These are phyloP conservation scores for Fusarium nygamai DNA, from an alignment of 2,329 filamentous ascomycete species.

Conservation along the genomic window DNA sequence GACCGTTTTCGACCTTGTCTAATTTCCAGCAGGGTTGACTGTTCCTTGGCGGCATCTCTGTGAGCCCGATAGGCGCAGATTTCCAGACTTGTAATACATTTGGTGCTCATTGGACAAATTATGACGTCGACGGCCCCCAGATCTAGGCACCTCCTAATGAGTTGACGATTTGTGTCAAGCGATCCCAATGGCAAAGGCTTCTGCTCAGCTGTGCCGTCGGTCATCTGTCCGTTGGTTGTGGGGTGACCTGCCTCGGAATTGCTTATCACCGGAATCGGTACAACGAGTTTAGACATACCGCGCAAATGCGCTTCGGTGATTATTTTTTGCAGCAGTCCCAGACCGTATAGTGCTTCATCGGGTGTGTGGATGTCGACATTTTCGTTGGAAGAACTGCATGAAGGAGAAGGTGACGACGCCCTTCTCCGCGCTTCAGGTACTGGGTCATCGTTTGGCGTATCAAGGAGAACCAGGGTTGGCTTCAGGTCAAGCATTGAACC, in stretches of 20 bases:
- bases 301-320: slow-evolving; percentile 67
- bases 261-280: slow-evolving; percentile 65
- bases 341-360: slow-evolving; percentile 64
- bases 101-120: slow-evolving; percentile 78
- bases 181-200: slow-evolving; percentile 38
- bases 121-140: slow-evolving; percentile 89
- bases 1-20: slow-evolving; percentile 84
- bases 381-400: slow-evolving; percentile 48
- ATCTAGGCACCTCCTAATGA: slow-evolving; percentile 80
- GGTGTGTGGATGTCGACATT: slow-evolving; percentile 54
- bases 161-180: slow-evolving; percentile 47
- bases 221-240: slow-evolving; percentile 47
- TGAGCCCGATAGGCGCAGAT: slow-evolving; percentile 86
- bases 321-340: slow-evolving; percentile 65
- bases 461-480: slow-evolving; percentile 67
- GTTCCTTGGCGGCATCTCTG: slow-evolving; percentile 78
- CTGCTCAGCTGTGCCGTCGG: slow-evolving; percentile 53
- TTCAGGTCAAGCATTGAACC: slow-evolving; percentile 61
- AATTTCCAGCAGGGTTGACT: slow-evolving; percentile 75
- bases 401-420: slow-evolving; percentile 58
- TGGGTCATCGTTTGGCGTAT: slow-evolving; percentile 63
- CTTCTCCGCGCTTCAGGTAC: slow-evolving; percentile 48
- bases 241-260: slow-evolving; percentile 47
- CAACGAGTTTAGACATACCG: slow-evolving; percentile 65
- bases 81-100: slow-evolving; percentile 78